These are phyloP conservation scores for Penicillium hesseltinei DNA, from an alignment of 2,329 filamentous ascomycete species.

Conservation along the genomic window DNA sequence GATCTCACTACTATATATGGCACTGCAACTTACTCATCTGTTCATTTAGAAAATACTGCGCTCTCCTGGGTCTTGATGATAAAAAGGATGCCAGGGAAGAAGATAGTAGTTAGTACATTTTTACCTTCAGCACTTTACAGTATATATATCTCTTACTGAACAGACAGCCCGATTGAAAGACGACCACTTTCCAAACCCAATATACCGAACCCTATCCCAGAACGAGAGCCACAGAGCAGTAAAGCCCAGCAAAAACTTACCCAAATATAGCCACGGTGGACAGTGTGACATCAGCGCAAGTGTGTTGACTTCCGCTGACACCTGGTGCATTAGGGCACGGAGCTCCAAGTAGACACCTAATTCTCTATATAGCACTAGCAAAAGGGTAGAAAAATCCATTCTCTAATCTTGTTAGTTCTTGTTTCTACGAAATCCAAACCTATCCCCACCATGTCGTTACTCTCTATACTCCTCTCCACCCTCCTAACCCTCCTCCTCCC, in stretches of 20 bases:
- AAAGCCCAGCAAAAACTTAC: background rate
- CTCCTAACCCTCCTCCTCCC: conserved; percentile 5
- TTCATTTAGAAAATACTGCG: background rate
- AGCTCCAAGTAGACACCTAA: background rate
- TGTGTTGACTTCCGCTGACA: conserved; percentile 9
- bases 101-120: background rate
- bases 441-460: background rate
- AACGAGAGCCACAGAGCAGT: background rate
- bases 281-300: background rate
- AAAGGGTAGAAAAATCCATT: background rate
- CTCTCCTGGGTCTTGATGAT: no score
- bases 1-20: no score
- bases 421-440: background rate
- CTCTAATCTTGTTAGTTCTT: background rate
- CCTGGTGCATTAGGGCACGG: background rate
- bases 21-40: background rate
- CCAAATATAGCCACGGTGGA: background rate
- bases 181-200: background rate
- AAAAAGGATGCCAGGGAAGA: background rate
- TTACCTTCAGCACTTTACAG: background rate
- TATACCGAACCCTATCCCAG: background rate
- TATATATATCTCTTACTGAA: background rate
- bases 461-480: background rate
- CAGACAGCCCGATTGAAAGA: no score
- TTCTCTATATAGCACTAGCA: background rate